These are phyloP conservation scores for Dipteronia sinensis DNA, from an alignment of 345 rosid species.

Conservation along the genomic window DNA sequence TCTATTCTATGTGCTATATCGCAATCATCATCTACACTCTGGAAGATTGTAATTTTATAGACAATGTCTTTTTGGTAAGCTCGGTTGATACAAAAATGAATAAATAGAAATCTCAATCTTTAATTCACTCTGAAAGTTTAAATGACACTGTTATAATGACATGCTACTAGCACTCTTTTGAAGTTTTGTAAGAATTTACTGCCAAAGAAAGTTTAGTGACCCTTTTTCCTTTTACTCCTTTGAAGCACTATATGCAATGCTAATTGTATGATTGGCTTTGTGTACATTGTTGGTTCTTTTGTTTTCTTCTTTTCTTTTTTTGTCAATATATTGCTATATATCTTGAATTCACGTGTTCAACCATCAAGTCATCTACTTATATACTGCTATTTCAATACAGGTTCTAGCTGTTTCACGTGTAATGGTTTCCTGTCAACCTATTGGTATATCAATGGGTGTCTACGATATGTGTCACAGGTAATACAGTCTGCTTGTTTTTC, in stretches of 20 bases:
- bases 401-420: conserved; percentile 94
- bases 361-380: not conserved
- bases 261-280: not conserved
- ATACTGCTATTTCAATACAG: conserved; percentile 32
- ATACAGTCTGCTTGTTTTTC: not conserved
- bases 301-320: conserved; percentile 21
- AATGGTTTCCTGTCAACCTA: conserved; percentile 96
- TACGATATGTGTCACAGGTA: conserved; percentile 98
- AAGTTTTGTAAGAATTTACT: no score
- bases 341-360: not conserved
- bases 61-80: not conserved
- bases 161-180: no score
- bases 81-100: no score
- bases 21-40: not conserved
- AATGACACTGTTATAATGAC: no score
- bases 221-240: no score
- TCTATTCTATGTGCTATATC: not conserved
- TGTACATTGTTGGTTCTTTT: not conserved
- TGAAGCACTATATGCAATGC: no score
- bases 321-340: not conserved
- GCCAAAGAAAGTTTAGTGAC: no score
- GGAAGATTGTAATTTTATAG: not conserved
- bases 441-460: conserved; percentile 91
- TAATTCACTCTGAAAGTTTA: no score
- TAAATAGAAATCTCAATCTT: no score